Percentiles rank a stretch among this genome's conserved stretches.
Evolutionary conservation across 73 alveolate species (phyloP).

Genomic region (Stentor coeruleus): DNA sequence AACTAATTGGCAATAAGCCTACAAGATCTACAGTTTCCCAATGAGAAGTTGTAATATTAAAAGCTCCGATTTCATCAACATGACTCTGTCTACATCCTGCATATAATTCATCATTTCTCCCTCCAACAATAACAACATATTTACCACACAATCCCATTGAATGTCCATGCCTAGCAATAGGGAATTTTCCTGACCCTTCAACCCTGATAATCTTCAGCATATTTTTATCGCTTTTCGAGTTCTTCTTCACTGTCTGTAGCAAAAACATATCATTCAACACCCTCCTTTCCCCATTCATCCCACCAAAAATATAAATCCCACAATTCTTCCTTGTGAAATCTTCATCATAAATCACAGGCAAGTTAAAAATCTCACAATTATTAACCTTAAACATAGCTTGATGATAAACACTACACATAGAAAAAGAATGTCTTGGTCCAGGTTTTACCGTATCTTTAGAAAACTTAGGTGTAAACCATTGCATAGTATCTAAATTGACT

Average conservation of each 20-base stretch:
- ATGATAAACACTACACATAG: constrained; percentile 5
- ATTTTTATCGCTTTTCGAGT: background rate
- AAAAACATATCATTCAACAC: background rate
- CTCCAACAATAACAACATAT: background rate
- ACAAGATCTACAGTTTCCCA: background rate
- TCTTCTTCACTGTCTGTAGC: background rate
- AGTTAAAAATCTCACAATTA: background rate
- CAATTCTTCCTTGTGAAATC: constrained; percentile 2
- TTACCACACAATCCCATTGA: constrained; percentile 12
- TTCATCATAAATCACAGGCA: background rate
- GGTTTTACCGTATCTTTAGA: background rate
- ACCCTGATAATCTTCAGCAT: background rate
- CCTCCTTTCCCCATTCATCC: constrained; percentile 6
- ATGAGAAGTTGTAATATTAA: background rate
- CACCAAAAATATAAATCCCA: constrained; percentile 25
- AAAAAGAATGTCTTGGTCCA: constrained; percentile 18
- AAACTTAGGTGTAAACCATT: background rate
- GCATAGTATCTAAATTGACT: background rate
- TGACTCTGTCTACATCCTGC: too few relatives aligned
- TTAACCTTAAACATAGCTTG: background rate
- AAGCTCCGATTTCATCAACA: too few relatives aligned
- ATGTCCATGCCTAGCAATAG: background rate
- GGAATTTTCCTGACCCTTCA: background rate
- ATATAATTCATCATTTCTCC: background rate
- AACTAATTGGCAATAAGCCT: background rate